Base-by-base conservation (phyloP, 139 green algal species). In the Closterium sp. region DNA sequence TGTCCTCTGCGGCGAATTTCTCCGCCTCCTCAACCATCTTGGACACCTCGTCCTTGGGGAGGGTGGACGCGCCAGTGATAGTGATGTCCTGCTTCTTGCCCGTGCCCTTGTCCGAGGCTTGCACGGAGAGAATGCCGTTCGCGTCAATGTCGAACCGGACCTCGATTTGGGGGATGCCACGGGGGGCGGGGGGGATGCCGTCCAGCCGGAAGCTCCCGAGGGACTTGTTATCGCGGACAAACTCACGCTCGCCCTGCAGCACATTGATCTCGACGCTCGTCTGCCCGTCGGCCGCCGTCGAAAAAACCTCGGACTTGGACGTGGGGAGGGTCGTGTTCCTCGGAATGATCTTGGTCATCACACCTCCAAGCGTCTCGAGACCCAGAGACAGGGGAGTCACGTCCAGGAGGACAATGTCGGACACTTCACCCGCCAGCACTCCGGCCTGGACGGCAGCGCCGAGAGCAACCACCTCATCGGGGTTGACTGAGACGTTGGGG, bases 111-210 rank as follows among this genome's bases (percentile, higher is more conserved):
- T 99, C 98, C 4, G 95, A 97, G 81, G 98, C 98, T 34, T 95
- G 97, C 25, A 99, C 98, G 19, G 93, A 96, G 38, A 99, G 95
- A 94, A 99, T 99, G 88, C 98, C 98, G 94, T 99, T 99, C 92
- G 98, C 98, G 91, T 99, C 98, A 92, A 99, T 99, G 96, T 99
- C 98, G 92, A 99, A 99, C 95, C 98, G 98, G 35, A 99, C 98
- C 95, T 99, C 97, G 33, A 98, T 96, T 95, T 99, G 98, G 8
- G 97, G 97, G 35, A 99, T 96, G 32, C 98, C 98, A 55, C 98
- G 96, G 0, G 98, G 96, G 0, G 98, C 98, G n/a, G 98, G 96
- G 34, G 98, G 98, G 91, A 99, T 99, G 91, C 98, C 98, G 91
- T 99, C 98, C 90, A 99, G 95, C 34, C 97, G 94, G 92, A 94